These are phyloP conservation scores for Globisporangium spinosum DNA, from an alignment of 352 stramenopile species.

Conservation along the genomic window DNA sequence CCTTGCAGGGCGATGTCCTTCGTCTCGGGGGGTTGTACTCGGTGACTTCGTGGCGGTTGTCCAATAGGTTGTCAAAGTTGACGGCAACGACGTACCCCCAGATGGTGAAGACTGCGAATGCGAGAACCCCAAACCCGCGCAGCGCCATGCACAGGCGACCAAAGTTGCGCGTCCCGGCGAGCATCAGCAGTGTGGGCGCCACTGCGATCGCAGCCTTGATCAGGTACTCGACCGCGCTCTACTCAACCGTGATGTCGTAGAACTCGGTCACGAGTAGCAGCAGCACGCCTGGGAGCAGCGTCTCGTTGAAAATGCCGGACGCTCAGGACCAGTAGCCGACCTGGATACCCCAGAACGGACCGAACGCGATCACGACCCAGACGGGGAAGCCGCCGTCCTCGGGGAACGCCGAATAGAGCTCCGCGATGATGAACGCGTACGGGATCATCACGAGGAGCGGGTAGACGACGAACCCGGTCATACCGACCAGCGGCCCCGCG, in stretches of 20 bases:
- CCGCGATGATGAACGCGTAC: conserved; percentile 60
- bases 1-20: conserved; percentile 59
- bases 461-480: conserved; percentile 58
- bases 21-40: conserved; percentile 14
- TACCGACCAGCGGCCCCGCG: conserved; percentile 63
- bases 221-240: conserved; percentile 19
- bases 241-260: conserved; percentile 29
- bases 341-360: conserved; percentile 77
- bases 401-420: conserved; percentile 70
- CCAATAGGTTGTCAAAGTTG: conserved; percentile 36
- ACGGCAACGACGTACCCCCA: conserved; percentile 29
- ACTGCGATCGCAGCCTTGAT: conserved; percentile 41
- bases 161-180: conserved; percentile 37
- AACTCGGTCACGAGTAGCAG: conserved; percentile 30
- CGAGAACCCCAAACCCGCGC: conserved; percentile 28
- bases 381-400: conserved; percentile 75
- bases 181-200: conserved; percentile 27
- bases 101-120: conserved; percentile 40
- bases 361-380: conserved; percentile 68
- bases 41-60: conserved; percentile 31
- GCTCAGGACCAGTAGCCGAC: conserved; percentile 84
- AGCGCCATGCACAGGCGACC: conserved; percentile 29
- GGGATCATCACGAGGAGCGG: conserved; percentile 68
- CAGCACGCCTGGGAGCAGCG: conserved; percentile 60
- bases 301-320: conserved; percentile 46